Percentiles rank a stretch among this genome's conserved stretches.
These are phyloP conservation scores for Verticillium zaregamsianum DNA, from an alignment of 2,329 filamentous ascomycete species.

Conservation along the genomic window DNA sequence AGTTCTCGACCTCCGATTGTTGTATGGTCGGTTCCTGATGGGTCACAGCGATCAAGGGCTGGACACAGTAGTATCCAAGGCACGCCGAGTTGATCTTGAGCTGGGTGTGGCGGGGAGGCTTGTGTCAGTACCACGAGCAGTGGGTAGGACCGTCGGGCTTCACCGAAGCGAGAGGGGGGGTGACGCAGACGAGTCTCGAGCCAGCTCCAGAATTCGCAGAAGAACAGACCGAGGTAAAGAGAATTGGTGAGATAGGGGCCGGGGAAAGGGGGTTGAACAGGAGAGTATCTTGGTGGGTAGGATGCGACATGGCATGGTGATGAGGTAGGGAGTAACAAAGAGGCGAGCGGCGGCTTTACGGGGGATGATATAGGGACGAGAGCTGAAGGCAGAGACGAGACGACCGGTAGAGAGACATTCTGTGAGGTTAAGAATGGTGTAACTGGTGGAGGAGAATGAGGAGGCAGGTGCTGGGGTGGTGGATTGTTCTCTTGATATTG, in stretches of 20 bases:
- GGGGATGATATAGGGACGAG: background rate
- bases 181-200: background rate
- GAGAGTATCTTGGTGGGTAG: background rate
- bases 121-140: background rate
- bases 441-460: background rate
- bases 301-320: background rate
- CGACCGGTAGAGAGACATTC: background rate
- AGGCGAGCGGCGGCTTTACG: background rate
- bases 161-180: background rate
- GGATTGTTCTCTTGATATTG: constrained; percentile 12
- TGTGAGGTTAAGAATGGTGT: background rate
- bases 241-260: background rate
- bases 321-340: no score
- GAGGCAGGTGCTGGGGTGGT: background rate
- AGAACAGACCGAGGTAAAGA: background rate
- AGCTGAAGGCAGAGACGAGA: background rate
- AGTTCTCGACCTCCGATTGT: background rate
- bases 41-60: background rate
- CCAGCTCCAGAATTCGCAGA: background rate
- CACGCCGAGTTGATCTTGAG: background rate
- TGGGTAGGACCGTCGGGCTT: background rate
- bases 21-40: background rate
- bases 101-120: background rate
- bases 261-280: background rate
- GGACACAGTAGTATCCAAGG: background rate